A percentile compares a stretch with the other conserved stretches of the same genome.
These are phyloP conservation scores for Neurospora hispaniola DNA, from an alignment of 495 filamentous ascomycete species.

Conservation along the genomic window DNA sequence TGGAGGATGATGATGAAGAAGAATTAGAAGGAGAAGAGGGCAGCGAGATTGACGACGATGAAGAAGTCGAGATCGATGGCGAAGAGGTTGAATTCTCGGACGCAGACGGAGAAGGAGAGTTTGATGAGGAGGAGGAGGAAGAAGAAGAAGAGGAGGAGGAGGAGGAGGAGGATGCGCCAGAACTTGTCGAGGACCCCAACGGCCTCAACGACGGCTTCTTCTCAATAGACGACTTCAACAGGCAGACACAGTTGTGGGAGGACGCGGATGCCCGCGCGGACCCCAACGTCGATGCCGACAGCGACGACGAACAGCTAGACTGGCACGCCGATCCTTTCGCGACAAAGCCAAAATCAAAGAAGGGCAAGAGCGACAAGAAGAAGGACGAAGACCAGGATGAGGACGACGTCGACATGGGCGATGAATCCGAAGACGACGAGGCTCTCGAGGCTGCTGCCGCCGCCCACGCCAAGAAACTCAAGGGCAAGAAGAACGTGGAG, in stretches of 20 bases:
- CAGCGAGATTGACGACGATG: slow-evolving; percentile 24
- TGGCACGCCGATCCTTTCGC: slow-evolving; percentile 65
- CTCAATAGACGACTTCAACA: slow-evolving; percentile 96
- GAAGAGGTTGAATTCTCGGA: background rate
- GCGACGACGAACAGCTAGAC: slow-evolving; percentile 75
- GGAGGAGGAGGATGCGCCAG: slow-evolving; percentile 28
- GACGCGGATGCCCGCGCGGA: slow-evolving; percentile 62
- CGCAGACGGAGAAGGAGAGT: slow-evolving; percentile 14
- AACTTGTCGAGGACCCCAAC: slow-evolving; percentile 39
- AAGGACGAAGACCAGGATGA: slow-evolving; percentile 8
- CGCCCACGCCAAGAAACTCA: background rate
- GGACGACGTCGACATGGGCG: slow-evolving; percentile 24
- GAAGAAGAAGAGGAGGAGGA: slow-evolving; percentile 12
- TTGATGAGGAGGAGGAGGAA: slow-evolving; percentile 18
- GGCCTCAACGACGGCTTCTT: slow-evolving; percentile 93
- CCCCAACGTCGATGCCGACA: slow-evolving; percentile 46
- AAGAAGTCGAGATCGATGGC: slow-evolving; percentile 27
- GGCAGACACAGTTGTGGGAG: slow-evolving; percentile 76
- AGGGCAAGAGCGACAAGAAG: slow-evolving; percentile 5
- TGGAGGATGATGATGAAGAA: slow-evolving; percentile 26
- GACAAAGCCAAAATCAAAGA: slow-evolving; percentile 2
- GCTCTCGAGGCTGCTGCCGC: slow-evolving; percentile 2
- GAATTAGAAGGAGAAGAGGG: slow-evolving; percentile 35
- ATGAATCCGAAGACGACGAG: slow-evolving; percentile 35
- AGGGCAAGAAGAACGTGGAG: slow-evolving; percentile 10